These are phyloP conservation scores for Tetratostichococcus sp. DNA, from an alignment of 139 green algal genomes.

Conservation along the genomic window DNA sequence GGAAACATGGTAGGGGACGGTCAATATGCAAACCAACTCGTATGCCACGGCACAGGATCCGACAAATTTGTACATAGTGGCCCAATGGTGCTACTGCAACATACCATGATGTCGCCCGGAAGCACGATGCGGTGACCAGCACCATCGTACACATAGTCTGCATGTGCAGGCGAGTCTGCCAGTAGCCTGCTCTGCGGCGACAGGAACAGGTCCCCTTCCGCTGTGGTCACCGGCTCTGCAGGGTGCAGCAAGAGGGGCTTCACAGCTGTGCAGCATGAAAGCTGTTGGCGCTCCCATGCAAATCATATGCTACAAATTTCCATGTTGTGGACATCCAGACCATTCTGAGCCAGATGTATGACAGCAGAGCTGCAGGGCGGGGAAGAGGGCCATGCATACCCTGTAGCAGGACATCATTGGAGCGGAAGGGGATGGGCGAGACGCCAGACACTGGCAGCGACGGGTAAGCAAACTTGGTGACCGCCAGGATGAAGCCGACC, in stretches of 20 bases:
- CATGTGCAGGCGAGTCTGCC: slow-evolving; percentile 60
- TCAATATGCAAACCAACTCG: too few relatives aligned
- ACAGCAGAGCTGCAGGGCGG: too few relatives aligned
- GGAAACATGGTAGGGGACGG: slow-evolving; percentile 64
- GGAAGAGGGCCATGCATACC: slow-evolving; percentile 3
- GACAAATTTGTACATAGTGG: too few relatives aligned
- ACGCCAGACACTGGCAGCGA: slow-evolving; percentile 25
- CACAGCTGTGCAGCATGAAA: too few relatives aligned
- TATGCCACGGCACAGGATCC: too few relatives aligned
- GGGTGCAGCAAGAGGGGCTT: not conserved
- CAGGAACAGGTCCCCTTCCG: slow-evolving; percentile 69
- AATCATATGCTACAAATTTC: too few relatives aligned
- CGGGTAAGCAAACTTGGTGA: slow-evolving; percentile 74
- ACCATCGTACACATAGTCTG: slow-evolving; percentile 72
- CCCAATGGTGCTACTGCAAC: too few relatives aligned
- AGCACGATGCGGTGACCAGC: slow-evolving; percentile 47
- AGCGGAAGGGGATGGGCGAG: slow-evolving; percentile 27
- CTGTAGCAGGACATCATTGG: slow-evolving; percentile 34
- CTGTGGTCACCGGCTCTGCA: slow-evolving; percentile 26
- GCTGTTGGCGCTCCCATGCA: not conserved
- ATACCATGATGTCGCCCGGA: slow-evolving; percentile 32
- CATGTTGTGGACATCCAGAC: too few relatives aligned
- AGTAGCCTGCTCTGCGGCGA: slow-evolving; percentile 76
- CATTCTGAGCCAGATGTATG: too few relatives aligned
- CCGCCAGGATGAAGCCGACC: slow-evolving; percentile 77